Evolutionary conservation across 768 basidiomycete species (phyloP).

Genomic region (Dentipellis sp.): DNA sequence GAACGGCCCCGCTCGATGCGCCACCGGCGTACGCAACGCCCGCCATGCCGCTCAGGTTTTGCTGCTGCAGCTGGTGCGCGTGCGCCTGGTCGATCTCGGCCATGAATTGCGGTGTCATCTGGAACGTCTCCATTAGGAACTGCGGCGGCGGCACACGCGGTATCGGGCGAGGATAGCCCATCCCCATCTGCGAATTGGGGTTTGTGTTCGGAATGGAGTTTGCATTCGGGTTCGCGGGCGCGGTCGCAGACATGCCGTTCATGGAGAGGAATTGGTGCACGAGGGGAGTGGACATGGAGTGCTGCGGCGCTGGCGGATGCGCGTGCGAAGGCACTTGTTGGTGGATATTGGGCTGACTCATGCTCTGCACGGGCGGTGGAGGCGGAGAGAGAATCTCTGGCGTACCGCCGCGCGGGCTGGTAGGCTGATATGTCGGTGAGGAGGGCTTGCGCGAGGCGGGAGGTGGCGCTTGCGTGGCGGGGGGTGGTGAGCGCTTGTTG

Average conservation of each 20-base stretch:
- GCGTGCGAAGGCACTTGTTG: not conserved
- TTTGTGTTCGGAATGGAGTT: too few relatives aligned
- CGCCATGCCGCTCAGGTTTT: constrained; percentile 7
- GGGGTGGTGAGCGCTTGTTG: constrained; percentile 11
- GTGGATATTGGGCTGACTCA: constrained; percentile 9
- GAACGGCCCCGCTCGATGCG: not conserved
- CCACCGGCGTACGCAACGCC: constrained; percentile 7
- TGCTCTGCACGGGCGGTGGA: constrained; percentile 2
- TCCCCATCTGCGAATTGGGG: constrained; percentile 5
- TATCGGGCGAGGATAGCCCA: constrained; percentile 9
- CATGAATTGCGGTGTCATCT: constrained; percentile 8
- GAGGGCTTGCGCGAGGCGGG: constrained; percentile 12
- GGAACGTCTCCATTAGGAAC: constrained; percentile 6
- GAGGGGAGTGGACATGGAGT: constrained; percentile 2
- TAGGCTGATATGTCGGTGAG: constrained; percentile 10
- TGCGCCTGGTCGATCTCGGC: constrained; percentile 12
- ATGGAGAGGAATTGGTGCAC: constrained; percentile 6
- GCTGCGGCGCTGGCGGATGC: not conserved
- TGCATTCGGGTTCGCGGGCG: too few relatives aligned
- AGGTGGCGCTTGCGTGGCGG: constrained; percentile 10
- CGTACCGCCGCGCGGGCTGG: constrained; percentile 10
- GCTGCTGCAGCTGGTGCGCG: not conserved
- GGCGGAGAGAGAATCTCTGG: constrained; percentile 10
- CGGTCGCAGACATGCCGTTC: too few relatives aligned
- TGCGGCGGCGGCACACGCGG: constrained; percentile 6